These are phyloP conservation scores for Cryptosporidium baileyi DNA, from an alignment of 169 alveolate species.

Conservation along the genomic window DNA sequence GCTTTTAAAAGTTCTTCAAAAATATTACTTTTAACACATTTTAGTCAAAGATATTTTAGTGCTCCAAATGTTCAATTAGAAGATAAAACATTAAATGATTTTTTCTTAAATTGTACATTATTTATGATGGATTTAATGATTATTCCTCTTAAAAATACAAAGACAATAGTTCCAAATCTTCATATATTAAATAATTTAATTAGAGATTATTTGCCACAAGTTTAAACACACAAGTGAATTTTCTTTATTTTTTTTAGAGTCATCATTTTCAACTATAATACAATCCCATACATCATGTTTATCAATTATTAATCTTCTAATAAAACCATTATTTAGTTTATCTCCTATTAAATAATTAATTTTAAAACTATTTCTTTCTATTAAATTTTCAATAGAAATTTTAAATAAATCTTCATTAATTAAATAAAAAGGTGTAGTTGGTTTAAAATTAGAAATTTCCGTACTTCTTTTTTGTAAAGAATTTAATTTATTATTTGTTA, in stretches of 20 bases:
- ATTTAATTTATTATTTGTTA: not conserved
- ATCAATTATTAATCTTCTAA: slow-evolving; percentile 20
- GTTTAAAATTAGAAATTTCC: slow-evolving; percentile 30
- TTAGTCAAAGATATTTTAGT: slow-evolving; percentile 85
- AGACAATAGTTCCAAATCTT: not conserved
- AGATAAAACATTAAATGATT: not conserved
- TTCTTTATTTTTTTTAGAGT: slow-evolving; percentile 35
- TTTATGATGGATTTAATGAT: slow-evolving; percentile 32
- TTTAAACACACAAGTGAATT: slow-evolving; percentile 15
- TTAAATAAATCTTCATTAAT: slow-evolving; percentile 9
- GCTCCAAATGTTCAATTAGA: slow-evolving; percentile 71
- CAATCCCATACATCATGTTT: slow-evolving; percentile 56
- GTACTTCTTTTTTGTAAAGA: slow-evolving; percentile 28
- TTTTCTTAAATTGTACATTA: not conserved
- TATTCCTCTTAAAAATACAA: not conserved
- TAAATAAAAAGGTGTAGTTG: slow-evolving; percentile 38
- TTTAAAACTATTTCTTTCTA: not conserved
- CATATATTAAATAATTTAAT: slow-evolving; percentile 14
- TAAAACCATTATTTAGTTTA: not conserved
- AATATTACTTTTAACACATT: slow-evolving; percentile 86
- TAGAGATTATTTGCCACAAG: slow-evolving; percentile 58
- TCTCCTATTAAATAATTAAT: slow-evolving; percentile 10
- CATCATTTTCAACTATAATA: slow-evolving; percentile 28
- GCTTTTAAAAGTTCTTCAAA: slow-evolving; percentile 76
- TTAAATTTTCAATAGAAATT: not conserved